Evolutionary conservation across 1,139 yeast species (phyloP), one percentile per base, ranked within the genome.

Genomic region (Zygoascus hellenicus): DNA sequence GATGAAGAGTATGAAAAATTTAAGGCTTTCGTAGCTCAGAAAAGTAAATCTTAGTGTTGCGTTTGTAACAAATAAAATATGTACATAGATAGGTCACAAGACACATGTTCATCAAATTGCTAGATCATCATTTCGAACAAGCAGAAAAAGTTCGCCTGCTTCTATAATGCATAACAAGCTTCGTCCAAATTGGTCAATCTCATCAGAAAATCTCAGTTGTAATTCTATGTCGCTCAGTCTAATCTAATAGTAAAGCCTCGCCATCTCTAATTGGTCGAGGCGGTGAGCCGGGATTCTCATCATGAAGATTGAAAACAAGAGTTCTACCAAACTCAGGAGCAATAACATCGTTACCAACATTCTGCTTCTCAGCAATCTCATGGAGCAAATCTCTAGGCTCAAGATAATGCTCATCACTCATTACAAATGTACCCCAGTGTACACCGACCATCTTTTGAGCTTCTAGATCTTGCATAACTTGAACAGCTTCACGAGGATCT

Each of bases 361-460:
- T 46, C 16, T 50, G 57, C 13, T 48, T 47, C 39, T 48, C 51
- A 9, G 62, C 66, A 22, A 64, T 54, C 42, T 55, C 54, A 33
- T 63, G 64, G 19, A 79, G 58, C 53, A 68, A 66, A 48, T 70
- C 70, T 55, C 83, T 80, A 1, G 97, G 97, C 62, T 90, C 97
- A 38, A 86, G 63, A 54, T 83, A 87, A 45, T 88, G 85, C 62
- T 90, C 97, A 42, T 90, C 85, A 62, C 95, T 84, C 53, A 90
- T 68, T 38, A 87, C 82, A 67, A 88, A 90, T 0, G 97, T 90
- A 0, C 97, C 97, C 95, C 96, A 90, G 64, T 90, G 97, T 30
- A 90, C 86, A 1, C 97, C 97, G 52, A 85, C 77, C 69, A 86
- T 78, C 55, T 75, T 78, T 47, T 72, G 65, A 2, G 86, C 80